Base-by-base conservation (phyloP, 78 protist species). In the Emiliania huxleyi region DNA sequence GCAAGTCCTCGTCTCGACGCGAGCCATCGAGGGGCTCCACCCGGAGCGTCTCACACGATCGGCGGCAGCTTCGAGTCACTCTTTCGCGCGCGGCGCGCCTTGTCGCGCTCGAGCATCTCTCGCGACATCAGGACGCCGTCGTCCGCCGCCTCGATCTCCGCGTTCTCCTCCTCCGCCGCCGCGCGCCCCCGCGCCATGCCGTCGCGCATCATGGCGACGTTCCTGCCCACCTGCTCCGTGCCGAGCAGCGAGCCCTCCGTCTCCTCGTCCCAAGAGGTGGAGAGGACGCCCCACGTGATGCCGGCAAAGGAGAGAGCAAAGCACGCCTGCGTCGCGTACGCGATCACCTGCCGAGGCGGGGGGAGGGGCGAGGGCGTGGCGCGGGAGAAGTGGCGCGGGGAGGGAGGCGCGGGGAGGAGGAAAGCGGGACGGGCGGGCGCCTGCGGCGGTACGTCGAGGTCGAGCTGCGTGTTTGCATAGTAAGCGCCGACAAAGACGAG, bases 381-480 rank as follows among this genome's bases (percentile, higher is more conserved):
- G n/a, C n/a, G n/a, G n/a, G n/a, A n/a, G n/a, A n/a, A n/a, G n/a
- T n/a, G n/a, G n/a, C n/a, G n/a, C n/a, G n/a, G n/a, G n/a, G n/a
- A n/a, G n/a, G n/a, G n/a, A n/a, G n/a, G n/a, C n/a, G n/a, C n/a
- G n/a, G n/a, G n/a, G n/a, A n/a, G n/a, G n/a, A n/a, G n/a, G n/a
- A n/a, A n/a, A n/a, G n/a, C n/a, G n/a, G n/a, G n/a, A n/a, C 8
- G 62, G 29, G 62, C 62, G 15, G 15, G 8, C 62, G 62, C 62
- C 15, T 52, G 62, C 62, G 85, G 85, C 23, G 85, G 85, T 1
- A 77, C 23, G 42, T 40, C 85, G 85, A 40, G 46, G 8, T 40
- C 85, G 15, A 77, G 85, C 85, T 77, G 85, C 23, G 85, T 77
- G 85, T 77, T 77, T 8, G 46, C 49, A 48, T 77, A 77, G 85